These are phyloP conservation scores for Nothophytophthora sp. DNA, from an alignment of 352 stramenopile species.

Conservation along the genomic window DNA sequence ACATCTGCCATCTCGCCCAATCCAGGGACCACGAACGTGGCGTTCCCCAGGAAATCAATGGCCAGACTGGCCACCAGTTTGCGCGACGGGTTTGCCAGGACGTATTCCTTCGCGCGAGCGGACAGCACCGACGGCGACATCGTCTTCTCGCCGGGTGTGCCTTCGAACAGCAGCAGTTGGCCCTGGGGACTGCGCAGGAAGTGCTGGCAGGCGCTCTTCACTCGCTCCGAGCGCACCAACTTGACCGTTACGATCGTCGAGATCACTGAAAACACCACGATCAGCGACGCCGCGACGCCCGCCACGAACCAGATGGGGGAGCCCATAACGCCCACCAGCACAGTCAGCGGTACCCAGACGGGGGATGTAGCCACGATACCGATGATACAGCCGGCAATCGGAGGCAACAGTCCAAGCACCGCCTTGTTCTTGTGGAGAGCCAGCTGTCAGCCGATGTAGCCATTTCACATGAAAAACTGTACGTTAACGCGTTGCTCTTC, in stretches of 20 bases:
- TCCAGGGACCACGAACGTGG: constrained; percentile 85
- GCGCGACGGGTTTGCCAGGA: constrained; percentile 53
- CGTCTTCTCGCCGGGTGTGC: constrained; percentile 31
- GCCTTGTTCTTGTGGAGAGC: constrained; percentile 63
- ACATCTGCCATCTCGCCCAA: constrained; percentile 92
- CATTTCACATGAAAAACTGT: not conserved
- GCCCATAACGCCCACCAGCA: constrained; percentile 56
- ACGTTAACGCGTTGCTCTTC: not conserved
- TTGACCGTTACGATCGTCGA: constrained; percentile 52
- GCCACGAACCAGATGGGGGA: constrained; percentile 67
- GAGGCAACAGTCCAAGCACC: constrained; percentile 46
- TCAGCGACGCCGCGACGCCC: constrained; percentile 36
- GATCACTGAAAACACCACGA: constrained; percentile 48
- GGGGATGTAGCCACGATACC: constrained; percentile 49
- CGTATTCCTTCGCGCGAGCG: constrained; percentile 35
- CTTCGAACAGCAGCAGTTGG: constrained; percentile 65
- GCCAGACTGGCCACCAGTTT: constrained; percentile 75
- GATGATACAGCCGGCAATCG: constrained; percentile 41
- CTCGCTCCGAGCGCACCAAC: constrained; percentile 44
- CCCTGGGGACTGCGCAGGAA: constrained; percentile 56
- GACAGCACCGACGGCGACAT: constrained; percentile 32
- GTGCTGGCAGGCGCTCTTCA: constrained; percentile 43
- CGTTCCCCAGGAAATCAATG: constrained; percentile 90
- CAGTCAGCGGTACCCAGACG: constrained; percentile 57
- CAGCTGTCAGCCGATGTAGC: constrained; percentile 26